Percentiles rank a stretch among this genome's conserved stretches.
Conservation (phyloP, 164 flowering plant genomes). For the Akebia trifoliata region DNA sequence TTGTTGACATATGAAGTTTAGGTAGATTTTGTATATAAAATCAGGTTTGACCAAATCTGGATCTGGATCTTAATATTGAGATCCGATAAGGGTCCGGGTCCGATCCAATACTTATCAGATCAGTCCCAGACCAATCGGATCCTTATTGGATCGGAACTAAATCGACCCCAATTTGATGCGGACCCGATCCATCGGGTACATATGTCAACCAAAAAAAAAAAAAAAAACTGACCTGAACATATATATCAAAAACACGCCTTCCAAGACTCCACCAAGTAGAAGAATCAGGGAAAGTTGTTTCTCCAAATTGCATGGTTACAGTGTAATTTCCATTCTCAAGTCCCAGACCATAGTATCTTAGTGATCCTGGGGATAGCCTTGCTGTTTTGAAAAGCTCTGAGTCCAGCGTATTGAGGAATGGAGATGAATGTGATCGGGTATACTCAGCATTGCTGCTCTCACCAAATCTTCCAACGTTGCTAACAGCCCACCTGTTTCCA, state of each 20-base stretch:
- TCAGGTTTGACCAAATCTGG: too few relatives aligned
- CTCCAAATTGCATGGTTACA: conserved; percentile 66
- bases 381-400: conserved; percentile 63
- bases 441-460: conserved; percentile 37
- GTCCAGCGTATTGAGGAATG: conserved; percentile 45
- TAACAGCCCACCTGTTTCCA: conserved; percentile 66
- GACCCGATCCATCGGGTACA: too few relatives aligned
- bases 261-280: conserved; percentile 61
- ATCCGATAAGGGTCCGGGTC: too few relatives aligned
- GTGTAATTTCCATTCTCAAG: conserved; percentile 81
- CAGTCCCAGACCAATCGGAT: too few relatives aligned
- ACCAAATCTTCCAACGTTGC: conserved; percentile 56
- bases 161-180: too few relatives aligned
- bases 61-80: too few relatives aligned
- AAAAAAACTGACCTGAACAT: conserved; percentile 66
- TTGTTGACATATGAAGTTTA: too few relatives aligned
- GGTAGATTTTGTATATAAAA: too few relatives aligned
- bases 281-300: conserved; percentile 28
- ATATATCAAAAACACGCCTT: conserved; percentile 74
- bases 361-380: conserved; percentile 60
- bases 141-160: too few relatives aligned
- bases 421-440: conserved; percentile 22
- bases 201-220: too few relatives aligned
- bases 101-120: too few relatives aligned
- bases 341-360: conserved; percentile 84